Evolutionary conservation across 176 grass and related monocot genomes (phyloP), one percentile per base, ranked within the genome.

Genomic region (Poa annua): DNA sequence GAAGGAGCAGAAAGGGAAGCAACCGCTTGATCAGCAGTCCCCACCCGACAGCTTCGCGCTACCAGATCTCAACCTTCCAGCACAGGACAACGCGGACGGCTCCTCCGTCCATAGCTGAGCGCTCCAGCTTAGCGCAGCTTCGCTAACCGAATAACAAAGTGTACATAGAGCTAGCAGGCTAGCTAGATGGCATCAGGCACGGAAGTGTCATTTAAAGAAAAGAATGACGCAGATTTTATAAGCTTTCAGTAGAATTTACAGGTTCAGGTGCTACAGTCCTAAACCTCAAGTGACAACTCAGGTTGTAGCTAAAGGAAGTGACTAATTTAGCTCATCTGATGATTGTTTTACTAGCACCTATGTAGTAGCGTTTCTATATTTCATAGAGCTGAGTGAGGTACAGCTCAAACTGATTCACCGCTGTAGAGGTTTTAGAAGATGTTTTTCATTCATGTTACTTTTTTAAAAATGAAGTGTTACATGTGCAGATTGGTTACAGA

Each of bases 21-120:
- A 90, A 45, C 84, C 50, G 41, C 21, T 70, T 19, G 75, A 87
- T 39, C 56, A 41, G 35, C 74, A 49, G 80, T 25, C 75, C 6
- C 12, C 57, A 74, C 50, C 12, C n/a, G 80, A 80, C 42, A 75
- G 75, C 62, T 87, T 90, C 11, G 42, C 5, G 42, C 80, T 91
- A 66, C 89, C 89, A 50, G 89, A 91, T 52, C 89, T 91, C 26
- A 91, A 91, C 67, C 65, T 91, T 41, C 89, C 82, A 11, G 77
- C 66, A 10, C 62, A 87, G 21, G 89, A 85, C 52, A 47, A 11
- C n/a, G 77, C 89, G 17, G 72, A 85, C 80, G 75, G 77, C 59
- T 63, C 60, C 34, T 53, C 60, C 10, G 12, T 84, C 50, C 88
- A 83, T 75, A 87, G 80, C 16, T 74, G 71, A 90, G 52, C 11